Evolutionary conservation across 1,284 basidiomycete species (phyloP).

Genomic region (Trichosporon asahii): DNA sequence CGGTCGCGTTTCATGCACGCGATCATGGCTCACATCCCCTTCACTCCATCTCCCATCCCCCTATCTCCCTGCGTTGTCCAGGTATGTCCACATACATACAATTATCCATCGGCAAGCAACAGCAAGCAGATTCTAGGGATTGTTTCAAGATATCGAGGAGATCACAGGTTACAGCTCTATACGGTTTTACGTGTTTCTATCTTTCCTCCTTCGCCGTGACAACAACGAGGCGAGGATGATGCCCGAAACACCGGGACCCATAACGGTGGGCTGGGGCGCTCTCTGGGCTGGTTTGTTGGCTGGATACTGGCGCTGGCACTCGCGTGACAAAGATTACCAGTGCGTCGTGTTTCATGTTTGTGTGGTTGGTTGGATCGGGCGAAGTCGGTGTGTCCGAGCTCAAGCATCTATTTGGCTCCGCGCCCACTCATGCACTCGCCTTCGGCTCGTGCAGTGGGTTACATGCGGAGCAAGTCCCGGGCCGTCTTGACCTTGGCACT

Average conservation of each 20-base stretch:
- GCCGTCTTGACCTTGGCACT: conserved; percentile 41
- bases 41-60: too few species aligned
- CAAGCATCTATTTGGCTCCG: not conserved
- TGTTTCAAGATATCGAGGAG: too few species aligned
- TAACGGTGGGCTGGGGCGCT: too few species aligned
- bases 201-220: too few species aligned
- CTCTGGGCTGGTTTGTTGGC: too few species aligned
- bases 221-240: too few species aligned
- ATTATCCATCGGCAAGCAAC: not conserved
- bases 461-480: conserved; percentile 45
- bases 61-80: too few species aligned
- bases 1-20: not conserved
- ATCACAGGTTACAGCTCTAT: too few species aligned
- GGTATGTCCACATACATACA: not conserved
- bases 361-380: not conserved
- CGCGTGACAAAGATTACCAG: not conserved
- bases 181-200: too few species aligned
- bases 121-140: too few species aligned
- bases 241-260: not conserved
- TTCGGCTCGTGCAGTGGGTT: not conserved
- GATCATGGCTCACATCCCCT: not conserved
- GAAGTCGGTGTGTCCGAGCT: conserved; percentile 1
- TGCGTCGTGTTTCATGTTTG: conserved; percentile 9
- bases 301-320: not conserved
- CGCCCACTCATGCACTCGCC: not conserved